A percentile compares a stretch with the other conserved stretches of the same genome.
phyloP scores from a whole-genome alignment of 106 monocot species.

The Chionographis japonica region DNA sequence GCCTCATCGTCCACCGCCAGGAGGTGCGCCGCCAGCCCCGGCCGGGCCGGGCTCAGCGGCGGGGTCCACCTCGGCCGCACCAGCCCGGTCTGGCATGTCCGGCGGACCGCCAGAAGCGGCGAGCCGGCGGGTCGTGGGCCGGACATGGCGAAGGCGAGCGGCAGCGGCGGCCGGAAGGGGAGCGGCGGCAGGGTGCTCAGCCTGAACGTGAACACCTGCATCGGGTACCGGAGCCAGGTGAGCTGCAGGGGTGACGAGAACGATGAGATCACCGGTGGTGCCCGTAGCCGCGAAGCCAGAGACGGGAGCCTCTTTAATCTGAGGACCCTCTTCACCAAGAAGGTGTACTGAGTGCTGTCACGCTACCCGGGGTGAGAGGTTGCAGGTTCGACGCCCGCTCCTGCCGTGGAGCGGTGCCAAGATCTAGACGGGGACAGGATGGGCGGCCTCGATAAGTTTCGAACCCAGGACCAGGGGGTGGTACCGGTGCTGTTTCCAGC shows the following conservation, averaged over 20 bases:
- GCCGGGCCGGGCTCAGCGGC: slow-evolving; percentile 6
- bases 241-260: slow-evolving; percentile 35
- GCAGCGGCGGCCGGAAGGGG: not conserved
- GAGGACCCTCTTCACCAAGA: slow-evolving; percentile 68
- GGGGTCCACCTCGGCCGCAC: slow-evolving; percentile 56
- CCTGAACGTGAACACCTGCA: slow-evolving; percentile 64
- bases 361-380: too few species aligned
- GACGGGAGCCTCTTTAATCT: slow-evolving; percentile 44
- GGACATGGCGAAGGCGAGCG: not conserved
- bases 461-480: too few species aligned
- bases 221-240: slow-evolving; percentile 32
- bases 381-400: too few species aligned
- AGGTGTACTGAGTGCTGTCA: slow-evolving; percentile 35
- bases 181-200: slow-evolving; percentile 30
- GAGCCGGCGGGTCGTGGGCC: slow-evolving; percentile 2
- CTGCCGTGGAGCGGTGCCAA: too few species aligned
- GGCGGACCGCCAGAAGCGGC: slow-evolving; percentile 2
- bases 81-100: slow-evolving; percentile 66
- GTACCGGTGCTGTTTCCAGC: too few species aligned
- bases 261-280: not conserved
- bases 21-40: slow-evolving; percentile 36
- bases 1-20: slow-evolving; percentile 8
- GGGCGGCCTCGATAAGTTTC: too few species aligned
- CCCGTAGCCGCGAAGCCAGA: not conserved
- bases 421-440: too few species aligned